Evolutionary conservation across 768 basidiomycete species (phyloP).

Genomic region (Fibroporia radiculosa): DNA sequence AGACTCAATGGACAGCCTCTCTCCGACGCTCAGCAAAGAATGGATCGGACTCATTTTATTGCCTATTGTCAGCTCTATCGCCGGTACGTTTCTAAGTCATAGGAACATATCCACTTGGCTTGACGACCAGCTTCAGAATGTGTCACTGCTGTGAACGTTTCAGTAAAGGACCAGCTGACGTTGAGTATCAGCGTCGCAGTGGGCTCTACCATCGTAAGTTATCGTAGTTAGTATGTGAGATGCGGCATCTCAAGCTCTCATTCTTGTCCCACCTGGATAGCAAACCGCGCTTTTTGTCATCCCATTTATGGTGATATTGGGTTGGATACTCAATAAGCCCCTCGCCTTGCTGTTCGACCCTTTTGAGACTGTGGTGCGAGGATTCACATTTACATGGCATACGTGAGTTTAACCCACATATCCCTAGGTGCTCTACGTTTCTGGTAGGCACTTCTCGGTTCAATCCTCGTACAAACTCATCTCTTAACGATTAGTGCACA

Average conservation of each 20-base stretch:
- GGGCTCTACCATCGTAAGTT: slow-evolving; percentile 63
- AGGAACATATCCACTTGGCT: not conserved
- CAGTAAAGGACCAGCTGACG: slow-evolving; percentile 75
- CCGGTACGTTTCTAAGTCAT: slow-evolving; percentile 54
- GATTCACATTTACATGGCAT: not conserved
- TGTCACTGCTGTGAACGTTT: slow-evolving; percentile 84
- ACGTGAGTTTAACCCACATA: not conserved
- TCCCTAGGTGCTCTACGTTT: slow-evolving; percentile 32
- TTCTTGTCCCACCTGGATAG: slow-evolving; percentile 25
- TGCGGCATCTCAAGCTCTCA: not conserved
- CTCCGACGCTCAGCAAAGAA: slow-evolving; percentile 64
- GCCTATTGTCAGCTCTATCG: slow-evolving; percentile 75
- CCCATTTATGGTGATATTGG: slow-evolving; percentile 69
- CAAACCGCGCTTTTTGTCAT: slow-evolving; percentile 71
- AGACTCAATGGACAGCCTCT: slow-evolving; percentile 75
- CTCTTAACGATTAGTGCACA: slow-evolving; percentile 26
- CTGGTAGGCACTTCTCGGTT: slow-evolving; percentile 29
- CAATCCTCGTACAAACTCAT: not conserved
- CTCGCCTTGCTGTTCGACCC: slow-evolving; percentile 82
- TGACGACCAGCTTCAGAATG: slow-evolving; percentile 62
- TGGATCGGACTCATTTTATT: slow-evolving; percentile 88
- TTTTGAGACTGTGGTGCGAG: slow-evolving; percentile 58
- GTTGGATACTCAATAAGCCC: slow-evolving; percentile 76
- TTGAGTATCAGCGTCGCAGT: slow-evolving; percentile 82
- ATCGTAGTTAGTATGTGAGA: not conserved